A percentile compares a stretch with the other conserved stretches of the same genome.
Conservation (phyloP, 192 early-diverging fungal genomes). For the Hyaloraphidium curvatum region DNA sequence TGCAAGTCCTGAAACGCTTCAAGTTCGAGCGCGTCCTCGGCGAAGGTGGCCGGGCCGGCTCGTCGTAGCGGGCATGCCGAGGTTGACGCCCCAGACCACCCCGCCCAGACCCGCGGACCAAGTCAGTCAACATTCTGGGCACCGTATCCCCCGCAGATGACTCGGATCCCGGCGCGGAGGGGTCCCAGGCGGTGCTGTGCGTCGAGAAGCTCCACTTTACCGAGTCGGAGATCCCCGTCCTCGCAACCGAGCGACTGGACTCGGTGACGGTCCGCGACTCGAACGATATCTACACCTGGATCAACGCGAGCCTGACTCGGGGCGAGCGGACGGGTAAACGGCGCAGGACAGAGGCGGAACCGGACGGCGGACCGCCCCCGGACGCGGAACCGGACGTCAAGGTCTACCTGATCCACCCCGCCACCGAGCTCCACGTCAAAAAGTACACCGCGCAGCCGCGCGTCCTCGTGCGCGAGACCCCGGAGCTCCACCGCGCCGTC, state of each 20-base stretch:
- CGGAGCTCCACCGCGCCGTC: conserved; percentile 27
- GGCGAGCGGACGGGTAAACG: conserved; percentile 5
- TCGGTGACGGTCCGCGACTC: conserved; percentile 19
- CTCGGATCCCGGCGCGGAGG: not conserved
- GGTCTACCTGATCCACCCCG: conserved; percentile 9
- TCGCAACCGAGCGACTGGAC: conserved; percentile 13
- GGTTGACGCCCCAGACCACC: not conserved
- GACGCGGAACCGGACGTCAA: too few species aligned
- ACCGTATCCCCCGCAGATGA: not conserved
- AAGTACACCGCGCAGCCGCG: conserved; percentile 48
- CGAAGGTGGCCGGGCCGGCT: not conserved
- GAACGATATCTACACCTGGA: conserved; percentile 54
- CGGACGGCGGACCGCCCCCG: conserved; percentile 1
- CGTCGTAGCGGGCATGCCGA: not conserved
- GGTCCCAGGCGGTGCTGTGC: conserved; percentile 14
- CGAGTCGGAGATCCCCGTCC: conserved; percentile 8
- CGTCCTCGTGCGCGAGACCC: conserved; percentile 40
- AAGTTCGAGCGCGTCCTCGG: not conserved
- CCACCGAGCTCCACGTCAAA: conserved; percentile 26
- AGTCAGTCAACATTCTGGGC: conserved; percentile 1
- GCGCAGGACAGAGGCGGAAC: not conserved
- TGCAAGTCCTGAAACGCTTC: not conserved
- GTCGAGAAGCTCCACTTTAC: conserved; percentile 30
- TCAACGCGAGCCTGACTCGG: conserved; percentile 19
- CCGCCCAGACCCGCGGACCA: not conserved